Evolutionary conservation across 1,284 basidiomycete species (phyloP), one percentile per base, ranked within the genome.

Genomic region (Entoloma clypeatum): DNA sequence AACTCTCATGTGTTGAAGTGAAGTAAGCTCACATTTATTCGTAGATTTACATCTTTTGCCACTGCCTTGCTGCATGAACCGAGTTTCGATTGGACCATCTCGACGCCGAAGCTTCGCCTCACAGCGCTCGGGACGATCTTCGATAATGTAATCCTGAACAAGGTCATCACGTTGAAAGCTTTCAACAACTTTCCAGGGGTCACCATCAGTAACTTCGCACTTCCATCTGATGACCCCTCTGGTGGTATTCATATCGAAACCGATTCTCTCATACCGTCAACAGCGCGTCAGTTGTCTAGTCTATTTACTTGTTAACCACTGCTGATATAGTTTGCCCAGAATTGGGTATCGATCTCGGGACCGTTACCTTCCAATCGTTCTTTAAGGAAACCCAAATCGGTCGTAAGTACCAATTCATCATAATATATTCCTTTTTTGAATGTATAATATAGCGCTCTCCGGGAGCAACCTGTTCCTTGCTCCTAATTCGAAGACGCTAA

Each of bases 241-340:
- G 82, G 84, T 45, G 79, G 84, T 26, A 84, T 89, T 47, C 75
- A 77, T 44, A 80, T 89, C 43, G 75, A 77, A 45, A 81, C 83
- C 3, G 78, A 80, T 55, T 71, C 82, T 0, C 44, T 62, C 7
- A 88, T 89, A 49, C 82, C 83, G 1, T 87, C 82, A 13, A 70
- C 76, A 42, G 68, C 80, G 51, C 78, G 79, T 80, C 42, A 24
- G 79, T 76, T 7, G 5, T 37, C 19, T 48, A 23, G 10, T 17
- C 22, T 34, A 10, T 26, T 4, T 24, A 35, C 2, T 19, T 30
- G 7, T 3, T 35, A 7, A 32, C 17, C 10, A 28, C n/a, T 47
- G 17, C 48, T 56, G 23, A 56, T 27, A 11, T 39, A 23, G 18
- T 22, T 37, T 24, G 49, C n/a, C 22, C 63, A 74, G 79, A 87